phyloP scores from a whole-genome alignment of 768 basidiomycete genomes.

The Boletus insuetus region DNA sequence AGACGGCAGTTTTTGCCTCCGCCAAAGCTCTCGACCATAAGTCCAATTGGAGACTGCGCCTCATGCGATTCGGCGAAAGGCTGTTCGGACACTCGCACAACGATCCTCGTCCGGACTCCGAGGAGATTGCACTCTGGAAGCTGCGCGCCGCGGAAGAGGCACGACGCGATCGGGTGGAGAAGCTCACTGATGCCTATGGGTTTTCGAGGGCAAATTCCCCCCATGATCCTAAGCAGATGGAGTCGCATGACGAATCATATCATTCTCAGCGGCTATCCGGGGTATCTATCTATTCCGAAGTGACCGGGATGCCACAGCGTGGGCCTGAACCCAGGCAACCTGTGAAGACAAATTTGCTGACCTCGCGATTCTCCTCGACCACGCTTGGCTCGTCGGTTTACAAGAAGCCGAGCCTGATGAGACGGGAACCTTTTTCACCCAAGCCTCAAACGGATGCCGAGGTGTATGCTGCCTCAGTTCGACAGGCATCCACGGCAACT shows the following conservation, averaged over 20 bases:
- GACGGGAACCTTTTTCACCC: slow-evolving; percentile 24
- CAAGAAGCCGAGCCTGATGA: slow-evolving; percentile 31
- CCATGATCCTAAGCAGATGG: slow-evolving; percentile 25
- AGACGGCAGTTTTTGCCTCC: slow-evolving; percentile 62
- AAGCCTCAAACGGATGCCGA: slow-evolving; percentile 54
- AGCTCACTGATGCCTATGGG: slow-evolving; percentile 46
- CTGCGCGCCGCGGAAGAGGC: slow-evolving; percentile 51
- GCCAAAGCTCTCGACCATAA: slow-evolving; percentile 51
- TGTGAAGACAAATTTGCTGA: slow-evolving; percentile 45
- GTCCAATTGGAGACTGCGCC: slow-evolving; percentile 52
- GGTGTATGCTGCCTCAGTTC: slow-evolving; percentile 51
- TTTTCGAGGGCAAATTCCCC: slow-evolving; percentile 43
- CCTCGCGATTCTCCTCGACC: slow-evolving; percentile 49
- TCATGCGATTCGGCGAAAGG: slow-evolving; percentile 55
- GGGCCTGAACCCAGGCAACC: slow-evolving; percentile 76
- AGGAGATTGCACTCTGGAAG: slow-evolving; percentile 51
- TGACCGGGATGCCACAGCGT: slow-evolving; percentile 59
- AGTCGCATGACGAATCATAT: slow-evolving; percentile 19
- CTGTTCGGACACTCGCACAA: slow-evolving; percentile 49
- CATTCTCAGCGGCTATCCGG: slow-evolving; percentile 39
- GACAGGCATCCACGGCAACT: slow-evolving; percentile 29
- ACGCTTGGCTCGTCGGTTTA: slow-evolving; percentile 39
- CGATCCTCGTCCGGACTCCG: slow-evolving; percentile 31
- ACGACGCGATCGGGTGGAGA: slow-evolving; percentile 49
- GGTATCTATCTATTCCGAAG: slow-evolving; percentile 64